Evolutionary conservation across 2,329 filamentous ascomycete species (phyloP), one percentile per base, ranked within the genome.

Genomic region (Coniochaeta ligniaria): DNA sequence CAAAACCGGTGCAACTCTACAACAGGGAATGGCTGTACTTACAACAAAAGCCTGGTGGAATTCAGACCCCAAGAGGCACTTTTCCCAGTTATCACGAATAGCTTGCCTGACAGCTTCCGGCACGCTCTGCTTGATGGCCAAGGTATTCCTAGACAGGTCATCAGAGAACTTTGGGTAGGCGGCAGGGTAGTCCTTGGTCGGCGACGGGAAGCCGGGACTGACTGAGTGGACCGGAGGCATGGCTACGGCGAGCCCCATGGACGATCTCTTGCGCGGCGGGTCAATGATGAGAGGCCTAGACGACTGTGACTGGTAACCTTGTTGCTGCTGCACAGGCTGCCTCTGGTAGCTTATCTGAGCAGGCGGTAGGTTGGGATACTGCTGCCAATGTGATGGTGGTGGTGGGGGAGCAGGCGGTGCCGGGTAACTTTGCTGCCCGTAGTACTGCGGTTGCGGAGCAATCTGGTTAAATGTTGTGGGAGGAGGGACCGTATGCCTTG

Each of bases 1-100:
- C 11, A n/a, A n/a, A 2, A 20, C 38, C 4, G 9, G 3, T n/a
- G 17, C 17, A 41, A n/a, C 17, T 17, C 38, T 41, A 41, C 38
- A 7, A 41, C 16, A 38, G 35, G 35, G 17, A 41, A 6, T 24
- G 17, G 24, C 7, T 24, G 41, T 24, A 77, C 80, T 74, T 68
- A 84, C 81, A 59, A 84, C 60, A 63, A 84, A 84, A 2, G 77
- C 75, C 47, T 77, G 72, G 62, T 84, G 81, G 61, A 80, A 83
- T 12, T 81, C 77, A 4, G 78, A 80, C 11, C 81, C 81, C 3
- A 78, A 60, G 2, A 83, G 63, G 20, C 76, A 77, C 64, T 78
- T 82, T 47, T 80, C 72, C 78, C 80, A 83, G 60, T 78, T 74
- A 62, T 83, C 81, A 26, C 82, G 74, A 12, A 84, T 64, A 0